phyloP scores from a whole-genome alignment of 768 basidiomycete species.

The Suillus discolor region DNA sequence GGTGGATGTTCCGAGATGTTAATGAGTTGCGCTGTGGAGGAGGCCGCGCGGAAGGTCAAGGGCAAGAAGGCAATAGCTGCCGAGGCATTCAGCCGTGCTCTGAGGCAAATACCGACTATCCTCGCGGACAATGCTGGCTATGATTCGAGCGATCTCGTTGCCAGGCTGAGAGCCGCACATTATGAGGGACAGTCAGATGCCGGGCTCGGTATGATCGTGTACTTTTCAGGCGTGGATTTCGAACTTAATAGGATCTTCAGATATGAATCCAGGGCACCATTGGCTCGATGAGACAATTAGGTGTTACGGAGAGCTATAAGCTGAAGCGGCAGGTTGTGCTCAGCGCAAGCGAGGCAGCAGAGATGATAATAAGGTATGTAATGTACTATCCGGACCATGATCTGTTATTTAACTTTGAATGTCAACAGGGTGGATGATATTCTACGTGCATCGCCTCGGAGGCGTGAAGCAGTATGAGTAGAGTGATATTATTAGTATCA shows the following conservation, averaged over 20 bases:
- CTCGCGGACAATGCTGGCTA: constrained; percentile 97
- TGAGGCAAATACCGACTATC: constrained; percentile 95
- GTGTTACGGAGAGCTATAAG: constrained; percentile 97
- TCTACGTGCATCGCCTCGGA: constrained; percentile 81
- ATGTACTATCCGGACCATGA: not conserved
- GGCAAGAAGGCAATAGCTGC: constrained; percentile 97
- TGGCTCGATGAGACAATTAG: constrained; percentile 83
- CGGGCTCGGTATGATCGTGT: constrained; percentile 70
- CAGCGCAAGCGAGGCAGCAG: constrained; percentile 94
- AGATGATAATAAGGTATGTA: constrained; percentile 94
- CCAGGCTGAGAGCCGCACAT: constrained; percentile 88
- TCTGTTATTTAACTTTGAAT: constrained; percentile 12
- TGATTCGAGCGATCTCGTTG: constrained; percentile 96
- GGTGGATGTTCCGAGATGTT: constrained; percentile 99
- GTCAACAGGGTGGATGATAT: constrained; percentile 84
- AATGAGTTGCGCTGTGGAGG: constrained; percentile 95
- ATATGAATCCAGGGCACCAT: constrained; percentile 2
- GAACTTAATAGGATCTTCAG: constrained; percentile 29
- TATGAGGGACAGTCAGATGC: constrained; percentile 86
- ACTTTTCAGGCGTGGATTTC: not conserved
- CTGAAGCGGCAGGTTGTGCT: constrained; percentile 93
- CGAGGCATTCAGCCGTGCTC: constrained; percentile 86
- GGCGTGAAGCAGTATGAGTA: constrained; percentile 73
- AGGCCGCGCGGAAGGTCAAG: constrained; percentile 77
- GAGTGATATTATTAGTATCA: not conserved